Percentiles rank a stretch among this genome's conserved stretches.
Evolutionary conservation across 2,329 filamentous ascomycete species (phyloP).

Genomic region (Xylariaceae sp.): DNA sequence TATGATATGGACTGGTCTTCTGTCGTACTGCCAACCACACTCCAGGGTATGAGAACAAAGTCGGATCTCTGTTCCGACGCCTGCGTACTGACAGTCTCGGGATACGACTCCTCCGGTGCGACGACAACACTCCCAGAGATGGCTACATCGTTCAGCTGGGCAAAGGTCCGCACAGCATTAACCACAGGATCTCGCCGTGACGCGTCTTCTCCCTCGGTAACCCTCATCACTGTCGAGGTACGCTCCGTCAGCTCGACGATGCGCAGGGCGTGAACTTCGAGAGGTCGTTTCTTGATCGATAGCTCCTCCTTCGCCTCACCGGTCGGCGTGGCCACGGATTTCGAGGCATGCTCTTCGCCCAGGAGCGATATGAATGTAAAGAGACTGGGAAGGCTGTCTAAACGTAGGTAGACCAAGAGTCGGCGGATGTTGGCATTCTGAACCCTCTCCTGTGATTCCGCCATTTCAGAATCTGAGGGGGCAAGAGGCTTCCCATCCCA

Average conservation of each 20-base stretch:
- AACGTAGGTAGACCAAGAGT: constrained; percentile 73
- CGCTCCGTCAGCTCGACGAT: constrained; percentile 85
- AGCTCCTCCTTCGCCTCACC: constrained; percentile 24
- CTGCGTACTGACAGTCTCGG: constrained; percentile 67
- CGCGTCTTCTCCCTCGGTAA: constrained; percentile 73
- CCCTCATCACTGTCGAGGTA: constrained; percentile 92
- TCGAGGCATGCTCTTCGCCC: constrained; percentile 41
- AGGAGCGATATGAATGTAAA: constrained; percentile 79
- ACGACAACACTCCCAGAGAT: constrained; percentile 78
- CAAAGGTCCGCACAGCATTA: constrained; percentile 86
- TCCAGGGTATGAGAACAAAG: constrained; percentile 84
- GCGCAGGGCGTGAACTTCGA: constrained; percentile 78
- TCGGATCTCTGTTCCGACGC: constrained; percentile 66
- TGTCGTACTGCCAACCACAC: constrained; percentile 68
- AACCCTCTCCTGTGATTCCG: constrained; percentile 28
- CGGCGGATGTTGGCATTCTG: constrained; percentile 46
- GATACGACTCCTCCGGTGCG: constrained; percentile 70
- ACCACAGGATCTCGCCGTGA: constrained; percentile 74
- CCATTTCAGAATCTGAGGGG: constrained; percentile 35
- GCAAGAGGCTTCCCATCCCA: constrained; percentile 64
- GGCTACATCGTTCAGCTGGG: constrained; percentile 74
- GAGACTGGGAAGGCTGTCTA: constrained; percentile 77
- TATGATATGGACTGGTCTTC: constrained; percentile 51
- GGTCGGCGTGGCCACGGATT: constrained; percentile 18
- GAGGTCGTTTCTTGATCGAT: constrained; percentile 38